Conservation (phyloP, 139 green algal species). For the Marvania coccoides region DNA sequence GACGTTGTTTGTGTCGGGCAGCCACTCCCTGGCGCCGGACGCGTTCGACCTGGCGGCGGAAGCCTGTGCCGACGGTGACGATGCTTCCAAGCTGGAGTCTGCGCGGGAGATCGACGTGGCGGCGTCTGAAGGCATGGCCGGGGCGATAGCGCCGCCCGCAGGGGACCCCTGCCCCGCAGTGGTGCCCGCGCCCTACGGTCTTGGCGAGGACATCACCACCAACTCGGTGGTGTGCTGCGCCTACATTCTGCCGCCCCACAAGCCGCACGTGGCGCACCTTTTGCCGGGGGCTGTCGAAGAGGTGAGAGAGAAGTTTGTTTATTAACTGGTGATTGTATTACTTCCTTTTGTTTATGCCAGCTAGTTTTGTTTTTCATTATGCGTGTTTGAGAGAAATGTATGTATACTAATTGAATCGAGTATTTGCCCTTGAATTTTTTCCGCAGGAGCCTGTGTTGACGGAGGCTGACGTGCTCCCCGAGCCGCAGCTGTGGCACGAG, state of each 20-base stretch:
- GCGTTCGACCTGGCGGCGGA: constrained; percentile 60
- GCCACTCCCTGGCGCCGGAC: constrained; percentile 65
- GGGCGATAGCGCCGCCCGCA: constrained; percentile 47
- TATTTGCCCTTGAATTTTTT: no score
- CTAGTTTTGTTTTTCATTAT: background rate
- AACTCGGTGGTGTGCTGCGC: constrained; percentile 65
- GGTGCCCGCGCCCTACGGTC: constrained; percentile 59
- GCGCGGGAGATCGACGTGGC: constrained; percentile 13
- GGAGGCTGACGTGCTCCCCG: constrained; percentile 29
- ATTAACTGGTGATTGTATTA: background rate
- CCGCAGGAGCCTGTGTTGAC: constrained; percentile 20
- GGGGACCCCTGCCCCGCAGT: constrained; percentile 68
- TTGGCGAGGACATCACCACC: constrained; percentile 61
- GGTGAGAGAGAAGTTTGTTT: background rate
- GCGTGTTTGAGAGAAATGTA: no score
- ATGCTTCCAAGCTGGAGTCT: background rate
- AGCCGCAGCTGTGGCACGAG: constrained; percentile 49
- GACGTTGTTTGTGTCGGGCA: constrained; percentile 64
- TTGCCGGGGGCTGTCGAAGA: constrained; percentile 29
- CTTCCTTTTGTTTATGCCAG: background rate
- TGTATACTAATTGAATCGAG: no score
- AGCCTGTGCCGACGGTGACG: background rate
- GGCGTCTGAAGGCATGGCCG: constrained; percentile 57
- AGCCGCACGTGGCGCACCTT: constrained; percentile 33
- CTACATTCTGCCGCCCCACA: constrained; percentile 55